A percentile compares a stretch with the other conserved stretches of the same genome.
These are phyloP conservation scores for Adansonia digitata DNA, from an alignment of 345 rosid genomes.

Conservation along the genomic window DNA sequence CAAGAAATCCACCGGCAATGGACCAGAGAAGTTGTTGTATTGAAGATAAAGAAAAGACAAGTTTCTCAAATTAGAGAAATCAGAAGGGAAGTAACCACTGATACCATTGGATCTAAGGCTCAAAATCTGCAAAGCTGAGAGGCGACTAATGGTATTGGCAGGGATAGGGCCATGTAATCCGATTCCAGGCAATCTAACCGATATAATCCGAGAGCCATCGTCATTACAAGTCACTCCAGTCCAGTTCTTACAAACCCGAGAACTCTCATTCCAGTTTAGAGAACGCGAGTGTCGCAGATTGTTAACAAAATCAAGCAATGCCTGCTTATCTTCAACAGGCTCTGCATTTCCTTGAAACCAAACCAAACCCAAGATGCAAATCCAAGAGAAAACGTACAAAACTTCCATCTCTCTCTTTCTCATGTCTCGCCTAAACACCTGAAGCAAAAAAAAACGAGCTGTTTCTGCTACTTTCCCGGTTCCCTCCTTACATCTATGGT, in stretches of 20 bases:
- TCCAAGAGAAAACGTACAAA: slow-evolving; percentile 28
- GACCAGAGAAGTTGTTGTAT: slow-evolving; percentile 60
- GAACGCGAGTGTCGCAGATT: slow-evolving; percentile 43
- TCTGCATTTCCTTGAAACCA: slow-evolving; percentile 37
- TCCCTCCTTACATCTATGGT: slow-evolving; percentile 6
- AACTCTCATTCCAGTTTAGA: slow-evolving; percentile 54
- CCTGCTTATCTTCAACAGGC: slow-evolving; percentile 61
- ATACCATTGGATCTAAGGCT: slow-evolving; percentile 78
- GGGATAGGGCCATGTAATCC: slow-evolving; percentile 76
- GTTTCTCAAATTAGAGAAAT: slow-evolving; percentile 53
- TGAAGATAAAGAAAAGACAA: slow-evolving; percentile 77
- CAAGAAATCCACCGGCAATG: slow-evolving; percentile 50
- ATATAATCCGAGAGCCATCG: slow-evolving; percentile 43
- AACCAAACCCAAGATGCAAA: slow-evolving; percentile 34
- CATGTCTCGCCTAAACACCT: not conserved
- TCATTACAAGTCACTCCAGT: slow-evolving; percentile 68
- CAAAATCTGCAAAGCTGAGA: slow-evolving; percentile 60
- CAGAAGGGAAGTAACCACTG: slow-evolving; percentile 60
- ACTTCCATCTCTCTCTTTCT: slow-evolving; percentile 24
- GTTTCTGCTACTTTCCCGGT: slow-evolving; percentile 33
- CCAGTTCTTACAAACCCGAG: slow-evolving; percentile 57
- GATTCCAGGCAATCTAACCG: slow-evolving; percentile 78
- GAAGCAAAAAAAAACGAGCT: slow-evolving; percentile 42
- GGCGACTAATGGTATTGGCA: slow-evolving; percentile 60
- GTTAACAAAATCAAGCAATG: slow-evolving; percentile 59